Percentiles rank a stretch among this genome's conserved stretches.
Evolutionary conservation across 768 basidiomycete species (phyloP).

Genomic region (Tricholoma sp.): DNA sequence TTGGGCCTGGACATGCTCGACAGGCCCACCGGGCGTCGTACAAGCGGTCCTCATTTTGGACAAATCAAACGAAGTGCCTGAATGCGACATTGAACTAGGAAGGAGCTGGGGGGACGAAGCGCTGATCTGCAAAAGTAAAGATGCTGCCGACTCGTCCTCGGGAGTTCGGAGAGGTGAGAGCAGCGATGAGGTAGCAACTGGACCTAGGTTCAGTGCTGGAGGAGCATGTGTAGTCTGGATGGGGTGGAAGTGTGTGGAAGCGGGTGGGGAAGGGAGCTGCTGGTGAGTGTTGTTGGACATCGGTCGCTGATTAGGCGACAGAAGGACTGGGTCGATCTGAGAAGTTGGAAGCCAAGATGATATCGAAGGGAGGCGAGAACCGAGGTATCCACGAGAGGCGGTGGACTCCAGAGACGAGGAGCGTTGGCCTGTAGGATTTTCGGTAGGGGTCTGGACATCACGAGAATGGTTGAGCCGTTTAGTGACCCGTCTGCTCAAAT

Average conservation of each 20-base stretch:
- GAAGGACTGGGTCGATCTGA: conserved; percentile 29
- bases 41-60: conserved; percentile 7
- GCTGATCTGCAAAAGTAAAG: conserved; percentile 61
- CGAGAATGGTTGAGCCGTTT: conserved; percentile 4
- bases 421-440: background rate
- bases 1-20: conserved; percentile 10
- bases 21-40: background rate
- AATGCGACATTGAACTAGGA: background rate
- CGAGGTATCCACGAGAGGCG: conserved; percentile 7
- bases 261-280: conserved; percentile 52
- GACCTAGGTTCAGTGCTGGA: conserved; percentile 36
- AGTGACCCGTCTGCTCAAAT: conserved; percentile 3
- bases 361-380: conserved; percentile 56
- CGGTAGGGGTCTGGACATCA: background rate
- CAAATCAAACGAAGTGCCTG: conserved; percentile 6
- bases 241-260: conserved; percentile 48
- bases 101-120: conserved; percentile 30
- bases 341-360: conserved; percentile 56
- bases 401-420: conserved; percentile 7
- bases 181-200: conserved; percentile 15
- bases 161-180: conserved; percentile 34
- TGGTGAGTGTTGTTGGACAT: conserved; percentile 23
- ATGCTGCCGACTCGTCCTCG: conserved; percentile 69
- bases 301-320: conserved; percentile 16
- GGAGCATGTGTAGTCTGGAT: conserved; percentile 30